phyloP scores from a whole-genome alignment of 441 rosid genomes.

The Brassica hybrid region DNA sequence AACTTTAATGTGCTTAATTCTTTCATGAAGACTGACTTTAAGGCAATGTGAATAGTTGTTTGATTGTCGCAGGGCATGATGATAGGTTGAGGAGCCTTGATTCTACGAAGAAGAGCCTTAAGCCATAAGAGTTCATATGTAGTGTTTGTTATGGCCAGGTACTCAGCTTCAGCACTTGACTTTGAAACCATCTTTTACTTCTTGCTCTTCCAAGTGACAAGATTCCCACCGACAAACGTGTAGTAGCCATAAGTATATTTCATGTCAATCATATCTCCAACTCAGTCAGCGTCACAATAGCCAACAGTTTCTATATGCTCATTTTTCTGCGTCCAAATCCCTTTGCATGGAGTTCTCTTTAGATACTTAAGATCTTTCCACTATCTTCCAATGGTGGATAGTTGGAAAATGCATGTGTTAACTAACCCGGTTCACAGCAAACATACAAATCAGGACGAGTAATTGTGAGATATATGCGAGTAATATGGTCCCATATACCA shows the following conservation, averaged over 20 bases:
- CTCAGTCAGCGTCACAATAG: neutral
- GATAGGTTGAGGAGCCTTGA: neutral
- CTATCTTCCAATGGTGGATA: neutral
- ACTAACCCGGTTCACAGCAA: neutral
- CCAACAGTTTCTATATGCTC: neutral
- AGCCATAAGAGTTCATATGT: neutral
- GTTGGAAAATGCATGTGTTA: neutral
- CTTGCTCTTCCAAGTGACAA: neutral
- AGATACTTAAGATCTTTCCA: neutral
- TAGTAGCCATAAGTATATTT: neutral
- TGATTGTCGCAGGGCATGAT: neutral
- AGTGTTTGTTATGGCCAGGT: neutral
- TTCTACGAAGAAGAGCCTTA: neutral
- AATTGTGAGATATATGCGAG: neutral
- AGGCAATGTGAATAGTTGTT: neutral
- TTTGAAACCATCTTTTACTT: neutral
- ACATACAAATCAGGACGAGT: neutral
- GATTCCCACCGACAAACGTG: neutral
- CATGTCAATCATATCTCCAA: neutral
- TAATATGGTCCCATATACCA: too few species aligned
- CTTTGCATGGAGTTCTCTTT: neutral
- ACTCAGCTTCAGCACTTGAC: neutral
- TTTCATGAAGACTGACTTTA: neutral
- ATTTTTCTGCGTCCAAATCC: neutral
- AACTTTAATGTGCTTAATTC: neutral